Conservation (phyloP, 2,329 filamentous ascomycete genomes). For the Colletotrichum chlorophyti region DNA sequence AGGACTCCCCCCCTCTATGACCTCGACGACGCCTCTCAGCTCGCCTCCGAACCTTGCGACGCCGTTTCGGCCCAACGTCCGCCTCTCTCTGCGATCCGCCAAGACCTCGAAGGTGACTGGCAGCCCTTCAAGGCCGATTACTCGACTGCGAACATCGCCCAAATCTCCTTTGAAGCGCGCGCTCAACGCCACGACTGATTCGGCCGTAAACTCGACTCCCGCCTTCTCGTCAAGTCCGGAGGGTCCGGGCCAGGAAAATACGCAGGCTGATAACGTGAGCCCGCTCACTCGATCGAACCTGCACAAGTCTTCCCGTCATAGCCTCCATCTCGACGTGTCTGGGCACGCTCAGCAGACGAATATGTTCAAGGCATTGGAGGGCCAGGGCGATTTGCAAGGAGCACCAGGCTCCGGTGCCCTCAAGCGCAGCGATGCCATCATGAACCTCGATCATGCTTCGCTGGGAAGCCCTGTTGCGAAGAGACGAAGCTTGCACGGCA, state of each 20-base stretch:
- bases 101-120: constrained; percentile 64
- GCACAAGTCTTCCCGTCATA: constrained; percentile 60
- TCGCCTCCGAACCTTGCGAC: constrained; percentile 59
- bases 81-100: constrained; percentile 69
- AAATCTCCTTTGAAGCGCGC: constrained; percentile 84
- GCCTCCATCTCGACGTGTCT: constrained; percentile 63
- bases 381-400: constrained; percentile 54
- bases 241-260: constrained; percentile 53
- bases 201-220: constrained; percentile 61
- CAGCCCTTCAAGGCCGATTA: constrained; percentile 59
- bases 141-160: constrained; percentile 73
- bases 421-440: constrained; percentile 89
- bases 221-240: constrained; percentile 54
- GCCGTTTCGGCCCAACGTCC: constrained; percentile 70
- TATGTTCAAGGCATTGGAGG: constrained; percentile 58
- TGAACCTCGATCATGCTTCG: constrained; percentile 82
- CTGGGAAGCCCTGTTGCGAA: constrained; percentile 89
- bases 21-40: constrained; percentile 39
- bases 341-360: constrained; percentile 56
- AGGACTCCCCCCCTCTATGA: constrained; percentile 33
- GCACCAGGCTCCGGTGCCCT: constrained; percentile 72
- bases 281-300: constrained; percentile 50
- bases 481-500: constrained; percentile 84
- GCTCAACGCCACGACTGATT: constrained; percentile 73
- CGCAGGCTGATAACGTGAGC: constrained; percentile 42